phyloP scores from a whole-genome alignment of 371 early-diverging fungal species.

The Mortierella sp. region DNA sequence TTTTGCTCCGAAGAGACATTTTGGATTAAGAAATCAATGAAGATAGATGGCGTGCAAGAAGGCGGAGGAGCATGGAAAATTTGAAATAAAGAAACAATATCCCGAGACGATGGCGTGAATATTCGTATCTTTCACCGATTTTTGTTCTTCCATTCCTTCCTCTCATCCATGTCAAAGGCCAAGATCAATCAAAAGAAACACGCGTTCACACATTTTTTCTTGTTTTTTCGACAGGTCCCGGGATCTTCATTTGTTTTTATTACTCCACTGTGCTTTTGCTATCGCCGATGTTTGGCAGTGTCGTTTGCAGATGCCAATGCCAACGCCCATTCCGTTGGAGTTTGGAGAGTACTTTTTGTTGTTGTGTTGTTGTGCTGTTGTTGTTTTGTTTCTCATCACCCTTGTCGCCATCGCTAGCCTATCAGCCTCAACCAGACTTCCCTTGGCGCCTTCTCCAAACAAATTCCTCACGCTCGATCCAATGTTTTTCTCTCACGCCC shows the following conservation, averaged over 20 bases:
- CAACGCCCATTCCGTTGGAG: slow-evolving; percentile 1
- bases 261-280: not conserved
- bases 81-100: not conserved
- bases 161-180: too few relatives aligned
- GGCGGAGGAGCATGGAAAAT: not conserved
- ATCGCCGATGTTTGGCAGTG: not conserved
- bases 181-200: not conserved
- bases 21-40: not conserved
- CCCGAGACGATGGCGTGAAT: not conserved
- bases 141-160: not conserved
- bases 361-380: not conserved
- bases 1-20: not conserved
- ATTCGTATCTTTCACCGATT: not conserved
- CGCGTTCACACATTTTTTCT: not conserved
- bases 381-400: not conserved
- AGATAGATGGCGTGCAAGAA: not conserved
- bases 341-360: not conserved
- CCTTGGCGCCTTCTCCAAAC: not conserved
- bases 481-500: not conserved
- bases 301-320: not conserved
- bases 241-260: not conserved
- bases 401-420: not conserved
- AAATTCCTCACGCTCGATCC: not conserved
- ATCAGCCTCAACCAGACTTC: not conserved
- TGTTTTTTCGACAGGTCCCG: not conserved